Evolutionary conservation across 2,329 filamentous ascomycete species (phyloP), one percentile per base, ranked within the genome.

Genomic region (Pseudomassariella vexata): DNA sequence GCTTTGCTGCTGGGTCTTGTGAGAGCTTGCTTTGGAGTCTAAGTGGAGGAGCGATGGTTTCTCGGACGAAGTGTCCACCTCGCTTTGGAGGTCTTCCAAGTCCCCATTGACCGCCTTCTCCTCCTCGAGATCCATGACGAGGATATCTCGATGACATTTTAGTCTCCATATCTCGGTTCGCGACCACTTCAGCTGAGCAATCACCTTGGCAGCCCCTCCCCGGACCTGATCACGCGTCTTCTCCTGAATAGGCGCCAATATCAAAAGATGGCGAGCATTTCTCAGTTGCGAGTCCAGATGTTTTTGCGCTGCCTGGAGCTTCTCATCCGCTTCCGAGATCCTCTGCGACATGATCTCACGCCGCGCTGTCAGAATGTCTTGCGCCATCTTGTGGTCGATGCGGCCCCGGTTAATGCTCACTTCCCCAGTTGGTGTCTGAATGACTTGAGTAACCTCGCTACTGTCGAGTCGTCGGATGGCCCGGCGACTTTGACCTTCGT

Each of bases 151-250:
- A 56, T 98, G 89, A 44, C 89, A 95, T 50, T 79, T 90, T 48
- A 90, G 75, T 33, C 81, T 84, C 87, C 89, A 95, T 14, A 95
- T 92, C 44, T 95, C 87, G 54, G 94, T 82, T 39, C 90, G 75
- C n/a, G 82, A 80, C 90, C 90, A 95, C 55, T 92, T 94, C 38
- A 98, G 63, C 53, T 90, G 88, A 4, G 87, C 87, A 35, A 89
- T 80, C 60, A 94, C 81, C 6, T 83, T 79, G 5, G 82, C 86
- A 14, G 92, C 90, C 12, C 87, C 84, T 42, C 83, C 70, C n/a
- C 95, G 71, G 34, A 96, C 73, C 37, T 87, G 76, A 38, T 96
- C 90, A 38, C 92, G 74, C 0, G 87, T 89, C 58, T 88, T 88
- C n/a, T 82, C 79, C 49, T 94, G 85, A 27, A 98, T 87, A 0